phyloP scores from a whole-genome alignment of 805 yeast genomes.

The Candida methanosorbosa region DNA sequence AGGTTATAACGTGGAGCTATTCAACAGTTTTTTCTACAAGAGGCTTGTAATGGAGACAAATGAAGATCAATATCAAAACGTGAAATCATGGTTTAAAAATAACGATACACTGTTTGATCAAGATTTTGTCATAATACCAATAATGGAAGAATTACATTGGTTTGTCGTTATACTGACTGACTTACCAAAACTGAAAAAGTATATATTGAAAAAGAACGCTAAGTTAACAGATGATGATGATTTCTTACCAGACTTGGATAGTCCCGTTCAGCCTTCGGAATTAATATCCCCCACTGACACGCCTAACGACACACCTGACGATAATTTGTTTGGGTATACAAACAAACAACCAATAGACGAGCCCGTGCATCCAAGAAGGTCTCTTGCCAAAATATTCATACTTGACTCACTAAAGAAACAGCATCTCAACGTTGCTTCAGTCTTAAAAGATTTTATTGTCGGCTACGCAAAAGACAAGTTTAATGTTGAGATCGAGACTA shows the following conservation, averaged over 20 bases:
- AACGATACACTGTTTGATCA: constrained; percentile 47
- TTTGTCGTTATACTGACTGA: constrained; percentile 66
- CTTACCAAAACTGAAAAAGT: constrained; percentile 24
- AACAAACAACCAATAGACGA: constrained; percentile 8
- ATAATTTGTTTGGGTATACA: not conserved
- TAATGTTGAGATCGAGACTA: constrained; percentile 33
- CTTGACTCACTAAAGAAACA: constrained; percentile 70
- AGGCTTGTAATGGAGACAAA: constrained; percentile 35
- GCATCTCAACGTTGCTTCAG: constrained; percentile 41
- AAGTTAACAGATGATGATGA: not conserved
- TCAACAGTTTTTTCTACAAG: constrained; percentile 80
- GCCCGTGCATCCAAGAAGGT: too few species aligned
- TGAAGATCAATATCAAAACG: constrained; percentile 45
- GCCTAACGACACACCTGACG: not conserved
- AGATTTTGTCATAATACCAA: constrained; percentile 65
- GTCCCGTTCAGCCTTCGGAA: not conserved
- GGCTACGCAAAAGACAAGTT: constrained; percentile 65
- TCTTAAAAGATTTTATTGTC: constrained; percentile 50
- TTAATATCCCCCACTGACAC: not conserved
- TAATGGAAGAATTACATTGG: constrained; percentile 83
- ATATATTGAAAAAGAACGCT: not conserved
- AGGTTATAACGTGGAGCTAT: constrained; percentile 36
- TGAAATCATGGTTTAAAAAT: constrained; percentile 72
- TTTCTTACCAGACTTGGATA: not conserved
- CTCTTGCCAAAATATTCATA: constrained; percentile 44